These are phyloP conservation scores for Metarhizium humberi DNA, from an alignment of 2,329 filamentous ascomycete species.

Conservation along the genomic window DNA sequence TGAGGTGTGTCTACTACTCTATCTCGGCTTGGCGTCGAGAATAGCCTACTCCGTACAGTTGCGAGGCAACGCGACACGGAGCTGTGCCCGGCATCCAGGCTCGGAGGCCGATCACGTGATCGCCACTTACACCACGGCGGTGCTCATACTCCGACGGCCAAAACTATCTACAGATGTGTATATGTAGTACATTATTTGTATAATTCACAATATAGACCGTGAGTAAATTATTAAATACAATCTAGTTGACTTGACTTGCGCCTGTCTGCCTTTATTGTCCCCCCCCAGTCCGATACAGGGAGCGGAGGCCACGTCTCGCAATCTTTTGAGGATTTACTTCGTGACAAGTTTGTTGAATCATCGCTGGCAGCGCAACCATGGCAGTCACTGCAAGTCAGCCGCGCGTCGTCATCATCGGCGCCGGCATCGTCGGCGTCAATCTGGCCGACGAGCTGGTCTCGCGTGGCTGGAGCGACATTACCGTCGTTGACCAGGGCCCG, in stretches of 20 bases:
- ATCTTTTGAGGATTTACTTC: neutral
- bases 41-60: too few relatives aligned
- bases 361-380: neutral
- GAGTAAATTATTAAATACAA: too few relatives aligned
- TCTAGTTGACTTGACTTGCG: too few relatives aligned
- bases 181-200: neutral
- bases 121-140: neutral
- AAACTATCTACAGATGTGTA: neutral
- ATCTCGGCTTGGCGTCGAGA: too few relatives aligned
- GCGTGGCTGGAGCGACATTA: constrained; percentile 54
- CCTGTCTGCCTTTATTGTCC: too few relatives aligned
- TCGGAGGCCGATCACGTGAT: constrained; percentile 1
- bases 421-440: constrained; percentile 55
- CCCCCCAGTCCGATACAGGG: too few relatives aligned
- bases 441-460: constrained; percentile 54
- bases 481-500: constrained; percentile 55
- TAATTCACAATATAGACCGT: too few relatives aligned
- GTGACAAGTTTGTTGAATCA: neutral
- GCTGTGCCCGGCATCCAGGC: neutral
- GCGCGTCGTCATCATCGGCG: constrained; percentile 50
- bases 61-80: too few relatives aligned
- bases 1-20: too few relatives aligned
- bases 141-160: neutral
- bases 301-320: too few relatives aligned
- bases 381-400: constrained; percentile 23